phyloP scores from a whole-genome alignment of 495 filamentous ascomycete species.

The Haplographium delicatum region DNA sequence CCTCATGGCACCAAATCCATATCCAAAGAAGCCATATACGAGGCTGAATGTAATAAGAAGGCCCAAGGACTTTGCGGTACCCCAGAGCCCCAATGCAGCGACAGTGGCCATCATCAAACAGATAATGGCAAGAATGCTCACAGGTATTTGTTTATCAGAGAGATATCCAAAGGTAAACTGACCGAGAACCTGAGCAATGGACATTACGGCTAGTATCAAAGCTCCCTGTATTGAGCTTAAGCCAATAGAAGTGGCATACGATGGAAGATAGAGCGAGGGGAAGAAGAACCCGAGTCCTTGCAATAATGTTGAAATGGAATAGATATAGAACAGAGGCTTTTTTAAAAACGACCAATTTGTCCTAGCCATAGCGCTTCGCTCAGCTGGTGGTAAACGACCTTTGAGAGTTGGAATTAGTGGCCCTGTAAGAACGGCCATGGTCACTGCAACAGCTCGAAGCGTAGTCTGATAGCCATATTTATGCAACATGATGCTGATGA shows the following conservation, averaged over 20 bases:
- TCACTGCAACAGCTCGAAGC: slow-evolving; percentile 31
- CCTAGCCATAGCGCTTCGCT: slow-evolving; percentile 15
- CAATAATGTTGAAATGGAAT: slow-evolving; percentile 22
- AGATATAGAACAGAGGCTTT: slow-evolving; percentile 29
- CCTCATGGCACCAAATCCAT: slow-evolving; percentile 30
- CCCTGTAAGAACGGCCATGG: slow-evolving; percentile 31
- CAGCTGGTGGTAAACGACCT: slow-evolving; percentile 25
- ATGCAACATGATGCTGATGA: slow-evolving; percentile 28
- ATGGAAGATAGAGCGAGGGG: slow-evolving; percentile 30
- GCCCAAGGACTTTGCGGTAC: slow-evolving; percentile 27
- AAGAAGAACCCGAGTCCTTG: slow-evolving; percentile 36
- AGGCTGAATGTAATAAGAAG: slow-evolving; percentile 29
- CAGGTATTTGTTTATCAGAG: slow-evolving; percentile 26
- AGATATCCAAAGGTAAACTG: slow-evolving; percentile 33
- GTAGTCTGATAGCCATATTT: slow-evolving; percentile 31
- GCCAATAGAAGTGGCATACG: slow-evolving; percentile 30
- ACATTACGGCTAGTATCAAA: slow-evolving; percentile 30
- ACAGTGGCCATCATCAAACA: slow-evolving; percentile 26
- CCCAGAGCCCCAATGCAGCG: slow-evolving; percentile 31
- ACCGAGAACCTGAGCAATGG: slow-evolving; percentile 28
- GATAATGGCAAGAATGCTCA: slow-evolving; percentile 27
- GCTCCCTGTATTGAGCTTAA: slow-evolving; percentile 27
- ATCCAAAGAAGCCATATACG: slow-evolving; percentile 36
- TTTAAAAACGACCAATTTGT: slow-evolving; percentile 26
- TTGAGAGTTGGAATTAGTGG: slow-evolving; percentile 31